A percentile compares a stretch with the other conserved stretches of the same genome.
Conservation (phyloP, 1,139 yeast genomes). For the Geotrichum aggregatum region DNA sequence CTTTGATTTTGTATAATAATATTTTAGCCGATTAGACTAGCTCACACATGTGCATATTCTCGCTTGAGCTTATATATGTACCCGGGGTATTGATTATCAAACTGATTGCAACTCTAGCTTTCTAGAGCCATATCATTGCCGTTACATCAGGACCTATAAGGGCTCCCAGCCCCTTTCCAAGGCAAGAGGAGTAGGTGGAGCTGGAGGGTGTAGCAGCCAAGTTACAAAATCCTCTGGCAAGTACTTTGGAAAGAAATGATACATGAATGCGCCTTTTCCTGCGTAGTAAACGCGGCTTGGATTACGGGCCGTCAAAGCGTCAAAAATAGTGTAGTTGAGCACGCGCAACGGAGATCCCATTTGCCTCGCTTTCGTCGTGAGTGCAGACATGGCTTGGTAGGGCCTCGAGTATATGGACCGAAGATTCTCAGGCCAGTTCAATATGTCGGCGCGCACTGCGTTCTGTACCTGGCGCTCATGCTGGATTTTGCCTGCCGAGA, state of each 20-base stretch:
- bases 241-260: conserved; percentile 34
- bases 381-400: conserved; percentile 35
- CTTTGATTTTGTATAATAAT: neutral
- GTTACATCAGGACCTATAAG: neutral
- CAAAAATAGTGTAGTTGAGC: conserved; percentile 39
- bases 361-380: conserved; percentile 33
- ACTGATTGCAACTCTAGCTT: no score
- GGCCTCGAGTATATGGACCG: conserved; percentile 39
- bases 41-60: no score
- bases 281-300: conserved; percentile 40
- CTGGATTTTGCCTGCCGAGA: conserved; percentile 32
- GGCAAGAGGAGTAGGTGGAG: conserved; percentile 18
- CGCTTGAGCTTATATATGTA: no score
- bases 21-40: no score
- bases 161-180: conserved; percentile 18
- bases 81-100: no score
- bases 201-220: conserved; percentile 35
- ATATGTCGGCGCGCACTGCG: conserved; percentile 40
- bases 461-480: conserved; percentile 34
- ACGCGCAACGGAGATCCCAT: conserved; percentile 36
- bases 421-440: conserved; percentile 42
- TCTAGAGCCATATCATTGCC: neutral
- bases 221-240: conserved; percentile 39
- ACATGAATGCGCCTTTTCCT: conserved; percentile 40
- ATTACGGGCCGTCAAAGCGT: conserved; percentile 32